phyloP scores from a whole-genome alignment of 2,329 filamentous ascomycete species.

The Diplodia scrobiculata region DNA sequence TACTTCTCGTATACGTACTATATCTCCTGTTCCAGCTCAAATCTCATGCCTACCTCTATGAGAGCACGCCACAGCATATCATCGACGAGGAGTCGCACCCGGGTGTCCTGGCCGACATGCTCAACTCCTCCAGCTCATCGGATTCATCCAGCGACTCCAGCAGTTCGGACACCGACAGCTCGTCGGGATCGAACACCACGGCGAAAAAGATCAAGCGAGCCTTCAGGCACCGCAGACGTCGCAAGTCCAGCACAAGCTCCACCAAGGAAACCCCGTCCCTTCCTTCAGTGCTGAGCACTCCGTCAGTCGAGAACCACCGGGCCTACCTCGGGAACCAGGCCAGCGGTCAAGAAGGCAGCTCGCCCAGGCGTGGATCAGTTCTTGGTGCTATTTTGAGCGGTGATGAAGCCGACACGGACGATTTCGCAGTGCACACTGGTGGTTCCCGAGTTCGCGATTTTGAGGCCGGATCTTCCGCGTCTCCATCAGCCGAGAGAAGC shows the following conservation, averaged over 20 bases:
- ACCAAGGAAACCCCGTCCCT: conserved; percentile 61
- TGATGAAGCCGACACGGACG: conserved; percentile 58
- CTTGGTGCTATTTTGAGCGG: conserved; percentile 52
- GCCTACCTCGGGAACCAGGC: conserved; percentile 44
- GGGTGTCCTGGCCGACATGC: conserved; percentile 77
- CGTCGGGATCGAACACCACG: conserved; percentile 69
- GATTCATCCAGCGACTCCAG: conserved; percentile 51
- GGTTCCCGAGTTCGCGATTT: conserved; percentile 53
- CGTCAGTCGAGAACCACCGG: conserved; percentile 46
- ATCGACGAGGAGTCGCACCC: conserved; percentile 90
- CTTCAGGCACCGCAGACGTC: conserved; percentile 68
- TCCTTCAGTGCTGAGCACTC: conserved; percentile 51
- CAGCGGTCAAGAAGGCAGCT: conserved; percentile 30
- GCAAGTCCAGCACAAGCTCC: conserved; percentile 76
- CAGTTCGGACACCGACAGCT: conserved; percentile 65
- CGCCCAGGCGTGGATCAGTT: conserved; percentile 42
- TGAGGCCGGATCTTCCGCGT: conserved; percentile 44
- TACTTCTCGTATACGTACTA: conserved; percentile 77
- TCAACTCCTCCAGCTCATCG: conserved; percentile 68
- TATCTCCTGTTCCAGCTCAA: conserved; percentile 91
- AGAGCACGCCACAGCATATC: conserved; percentile 86
- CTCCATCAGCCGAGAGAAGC: conserved; percentile 43
- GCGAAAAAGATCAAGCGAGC: conserved; percentile 75
- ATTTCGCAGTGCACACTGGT: conserved; percentile 38
- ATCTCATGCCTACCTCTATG: conserved; percentile 88